These are phyloP conservation scores for Chlorella sp. DNA, from an alignment of 139 green algal species.

Conservation along the genomic window DNA sequence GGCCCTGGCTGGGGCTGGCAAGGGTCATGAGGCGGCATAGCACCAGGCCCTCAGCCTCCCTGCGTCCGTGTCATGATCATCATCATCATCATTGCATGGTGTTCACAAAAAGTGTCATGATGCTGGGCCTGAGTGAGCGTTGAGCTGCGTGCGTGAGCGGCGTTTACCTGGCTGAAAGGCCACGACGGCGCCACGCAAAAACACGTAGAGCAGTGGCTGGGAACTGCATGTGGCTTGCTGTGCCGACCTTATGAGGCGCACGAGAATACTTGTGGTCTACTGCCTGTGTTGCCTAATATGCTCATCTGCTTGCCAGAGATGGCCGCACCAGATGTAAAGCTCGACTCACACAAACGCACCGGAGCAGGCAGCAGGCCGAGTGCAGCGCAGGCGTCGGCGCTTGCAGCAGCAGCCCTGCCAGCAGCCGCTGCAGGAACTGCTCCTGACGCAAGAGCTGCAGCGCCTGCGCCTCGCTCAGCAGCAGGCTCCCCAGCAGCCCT, in stretches of 20 bases:
- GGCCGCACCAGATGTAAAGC: background rate
- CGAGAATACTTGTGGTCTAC: no score
- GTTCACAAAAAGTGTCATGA: no score
- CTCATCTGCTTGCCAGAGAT: no score
- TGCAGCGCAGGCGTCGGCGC: background rate
- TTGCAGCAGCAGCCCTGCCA: background rate
- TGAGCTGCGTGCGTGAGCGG: no score
- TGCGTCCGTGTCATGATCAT: background rate
- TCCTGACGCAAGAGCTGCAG: background rate
- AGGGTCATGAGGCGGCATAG: background rate
- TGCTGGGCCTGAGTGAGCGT: no score
- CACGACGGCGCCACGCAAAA: no score
- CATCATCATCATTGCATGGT: no score
- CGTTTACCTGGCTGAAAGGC: no score
- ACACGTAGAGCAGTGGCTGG: no score
- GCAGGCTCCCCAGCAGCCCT: background rate
- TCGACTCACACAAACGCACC: background rate
- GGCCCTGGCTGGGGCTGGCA: background rate
- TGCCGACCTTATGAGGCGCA: no score
- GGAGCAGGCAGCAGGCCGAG: background rate
- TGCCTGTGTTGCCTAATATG: no score
- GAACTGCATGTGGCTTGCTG: no score
- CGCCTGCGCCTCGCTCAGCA: background rate
- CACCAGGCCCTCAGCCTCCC: background rate
- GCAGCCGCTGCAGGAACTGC: background rate